phyloP scores from a whole-genome alignment of 208 protist genomes.

The Trichomonas gallinae region DNA sequence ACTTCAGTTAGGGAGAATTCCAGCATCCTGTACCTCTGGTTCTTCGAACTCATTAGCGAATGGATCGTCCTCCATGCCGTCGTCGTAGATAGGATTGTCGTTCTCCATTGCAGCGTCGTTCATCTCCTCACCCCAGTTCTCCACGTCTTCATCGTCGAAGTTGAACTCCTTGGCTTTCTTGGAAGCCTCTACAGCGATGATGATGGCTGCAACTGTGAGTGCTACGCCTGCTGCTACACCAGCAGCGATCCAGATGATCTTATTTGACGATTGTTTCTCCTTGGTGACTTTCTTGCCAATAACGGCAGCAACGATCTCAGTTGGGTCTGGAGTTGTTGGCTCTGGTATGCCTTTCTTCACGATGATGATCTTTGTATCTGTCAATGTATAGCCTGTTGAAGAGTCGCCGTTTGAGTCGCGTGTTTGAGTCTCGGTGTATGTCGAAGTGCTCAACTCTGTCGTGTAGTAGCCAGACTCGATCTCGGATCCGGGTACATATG shows the following conservation, averaged over 20 bases:
- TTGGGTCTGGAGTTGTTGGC: background rate
- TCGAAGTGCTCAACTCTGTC: background rate
- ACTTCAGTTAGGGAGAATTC: too few relatives aligned
- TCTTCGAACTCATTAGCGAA: background rate
- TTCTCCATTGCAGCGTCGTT: background rate
- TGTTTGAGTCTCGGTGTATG: background rate
- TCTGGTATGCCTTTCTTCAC: background rate
- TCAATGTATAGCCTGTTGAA: background rate
- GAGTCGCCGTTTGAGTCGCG: background rate
- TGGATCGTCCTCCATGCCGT: background rate
- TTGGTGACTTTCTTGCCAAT: background rate
- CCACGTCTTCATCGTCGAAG: background rate
- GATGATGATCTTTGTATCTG: background rate
- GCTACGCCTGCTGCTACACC: background rate
- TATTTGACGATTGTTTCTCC: background rate
- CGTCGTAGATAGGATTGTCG: background rate
- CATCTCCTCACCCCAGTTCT: background rate
- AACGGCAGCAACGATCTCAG: background rate
- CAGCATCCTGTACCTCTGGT: background rate
- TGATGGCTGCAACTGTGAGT: background rate
- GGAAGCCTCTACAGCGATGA: background rate
- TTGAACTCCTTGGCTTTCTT: background rate
- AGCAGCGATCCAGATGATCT: background rate
- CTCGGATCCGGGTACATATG: background rate
- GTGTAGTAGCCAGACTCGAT: background rate